Base-by-base conservation (phyloP, 768 basidiomycete species). In the Pholiota microspora region DNA sequence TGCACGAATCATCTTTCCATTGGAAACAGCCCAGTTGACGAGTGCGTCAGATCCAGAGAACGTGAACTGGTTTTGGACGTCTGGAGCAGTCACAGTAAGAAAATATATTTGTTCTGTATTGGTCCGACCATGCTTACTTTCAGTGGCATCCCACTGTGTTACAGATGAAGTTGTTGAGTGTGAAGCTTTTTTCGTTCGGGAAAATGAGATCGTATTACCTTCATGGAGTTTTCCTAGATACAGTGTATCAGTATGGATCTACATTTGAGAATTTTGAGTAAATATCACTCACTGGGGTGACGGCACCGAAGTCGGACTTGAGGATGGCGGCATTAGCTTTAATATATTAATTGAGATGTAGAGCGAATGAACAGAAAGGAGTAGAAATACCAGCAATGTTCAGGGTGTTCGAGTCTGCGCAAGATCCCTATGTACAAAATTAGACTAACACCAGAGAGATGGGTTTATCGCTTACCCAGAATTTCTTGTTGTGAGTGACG, bases 191-290 rank as follows among this genome's bases (percentile, higher is more conserved):
- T 27, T 36, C 16, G 0, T 6, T 42, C 4, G 10, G 12, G 1
- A 2, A n/a, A 51, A 16, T 40, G 31, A 44, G 32, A 1, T 23
- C 21, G 16, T 8, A 10, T 18, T 51, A 69, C 73, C 69, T 74
- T 77, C 75, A 77, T 75, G 28, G 73, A 73, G 60, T 75, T 73
- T 65, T 75, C 76, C 69, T 68, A 54, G 13, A 32, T 2, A 13
- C n/a, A 10, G 12, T 21, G 27, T 18, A 24, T 16, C n/a, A 27
- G 4, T 45, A 34, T 55, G 4, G 0, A 10, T 38, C 44, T 6
- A 28, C 9, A 4, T 23, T n/a, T n/a, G n/a, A 31, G 3, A 21
- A 25, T 38, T 15, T 25, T 8, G 4, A 10, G 4, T 28, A 15
- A 44, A 16, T 7, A n/a, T 31, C 4, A 28, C 65, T 52, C 50